Evolutionary conservation across 179 eudicot genomes (phyloP).

Genomic region (Nepenthes alata): DNA sequence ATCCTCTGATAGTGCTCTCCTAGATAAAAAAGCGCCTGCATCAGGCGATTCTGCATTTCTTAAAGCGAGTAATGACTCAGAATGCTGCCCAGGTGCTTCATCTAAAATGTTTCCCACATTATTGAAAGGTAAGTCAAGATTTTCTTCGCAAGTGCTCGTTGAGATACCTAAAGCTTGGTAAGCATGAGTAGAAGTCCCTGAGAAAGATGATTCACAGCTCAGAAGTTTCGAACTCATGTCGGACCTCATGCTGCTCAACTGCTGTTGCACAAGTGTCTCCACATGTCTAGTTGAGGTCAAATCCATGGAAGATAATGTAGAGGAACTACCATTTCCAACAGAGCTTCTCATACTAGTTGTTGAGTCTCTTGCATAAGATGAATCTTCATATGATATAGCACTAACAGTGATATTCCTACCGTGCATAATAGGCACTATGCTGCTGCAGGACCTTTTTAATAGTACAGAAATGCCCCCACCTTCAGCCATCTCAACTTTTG

Average conservation of each 20-base stretch:
- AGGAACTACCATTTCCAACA: conserved; percentile 47
- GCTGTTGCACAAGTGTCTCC: conserved; percentile 44
- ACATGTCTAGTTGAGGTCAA: conserved; percentile 44
- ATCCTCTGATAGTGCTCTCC: conserved; percentile 6
- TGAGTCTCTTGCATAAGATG: conserved; percentile 53
- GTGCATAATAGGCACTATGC: conserved; percentile 47
- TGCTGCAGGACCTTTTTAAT: conserved; percentile 52
- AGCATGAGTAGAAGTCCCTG: conserved; percentile 50
- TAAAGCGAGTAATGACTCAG: conserved; percentile 23
- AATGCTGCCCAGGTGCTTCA: conserved; percentile 15
- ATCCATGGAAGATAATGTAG: conserved; percentile 72
- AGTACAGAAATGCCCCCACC: conserved; percentile 75
- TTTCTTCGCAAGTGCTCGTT: conserved; percentile 37
- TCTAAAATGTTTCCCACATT: conserved; percentile 23
- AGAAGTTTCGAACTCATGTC: conserved; percentile 46
- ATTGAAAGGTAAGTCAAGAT: conserved; percentile 26
- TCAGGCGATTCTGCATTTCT: conserved; percentile 24
- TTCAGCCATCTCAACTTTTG: conserved; percentile 32
- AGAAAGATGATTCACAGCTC: conserved; percentile 55
- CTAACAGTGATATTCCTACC: conserved; percentile 59
- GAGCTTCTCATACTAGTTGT: conserved; percentile 63
- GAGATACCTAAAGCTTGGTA: conserved; percentile 34
- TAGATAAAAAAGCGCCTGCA: conserved; percentile 16
- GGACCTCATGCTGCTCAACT: conserved; percentile 42
- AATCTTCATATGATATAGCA: conserved; percentile 59